These are phyloP conservation scores for Chamaecyparis obtusa DNA, from an alignment of 75 land plant species.

Conservation along the genomic window DNA sequence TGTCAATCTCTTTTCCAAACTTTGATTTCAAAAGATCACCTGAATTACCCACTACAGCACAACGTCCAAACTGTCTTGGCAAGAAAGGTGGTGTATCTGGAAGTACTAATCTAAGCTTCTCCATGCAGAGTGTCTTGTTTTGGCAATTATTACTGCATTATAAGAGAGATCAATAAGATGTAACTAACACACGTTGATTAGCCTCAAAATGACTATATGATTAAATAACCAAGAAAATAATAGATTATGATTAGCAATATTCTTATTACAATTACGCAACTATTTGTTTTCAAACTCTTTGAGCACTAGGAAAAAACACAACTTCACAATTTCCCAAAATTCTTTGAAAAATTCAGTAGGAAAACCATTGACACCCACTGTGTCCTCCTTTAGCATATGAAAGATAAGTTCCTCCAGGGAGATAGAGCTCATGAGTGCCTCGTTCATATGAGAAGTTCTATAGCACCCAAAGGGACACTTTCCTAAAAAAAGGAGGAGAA, in stretches of 20 bases:
- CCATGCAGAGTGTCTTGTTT: slow-evolving; percentile 77
- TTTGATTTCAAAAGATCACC: slow-evolving; percentile 83
- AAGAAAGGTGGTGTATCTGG: slow-evolving; percentile 76
- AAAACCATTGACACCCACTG: too few species aligned
- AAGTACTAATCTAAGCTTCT: slow-evolving; percentile 81
- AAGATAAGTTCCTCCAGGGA: too few species aligned
- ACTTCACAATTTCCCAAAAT: too few species aligned
- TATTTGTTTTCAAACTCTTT: too few species aligned
- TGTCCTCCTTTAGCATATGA: too few species aligned
- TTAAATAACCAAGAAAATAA: neutral
- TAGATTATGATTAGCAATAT: neutral
- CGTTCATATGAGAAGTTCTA: too few species aligned
- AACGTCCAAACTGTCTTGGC: slow-evolving; percentile 81
- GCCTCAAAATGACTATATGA: neutral
- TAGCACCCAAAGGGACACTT: too few species aligned
- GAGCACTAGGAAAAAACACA: too few species aligned
- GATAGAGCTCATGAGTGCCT: too few species aligned
- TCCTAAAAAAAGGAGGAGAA: too few species aligned
- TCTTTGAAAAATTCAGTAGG: too few species aligned
- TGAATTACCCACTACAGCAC: slow-evolving; percentile 96
- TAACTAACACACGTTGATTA: neutral
- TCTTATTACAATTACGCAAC: neutral
- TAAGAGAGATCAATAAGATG: slow-evolving; percentile 1
- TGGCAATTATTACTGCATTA: slow-evolving; percentile 66
- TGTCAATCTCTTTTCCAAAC: slow-evolving; percentile 91